Conservation (phyloP, 305 asterid genomes). For the Fraxinus albicans region DNA sequence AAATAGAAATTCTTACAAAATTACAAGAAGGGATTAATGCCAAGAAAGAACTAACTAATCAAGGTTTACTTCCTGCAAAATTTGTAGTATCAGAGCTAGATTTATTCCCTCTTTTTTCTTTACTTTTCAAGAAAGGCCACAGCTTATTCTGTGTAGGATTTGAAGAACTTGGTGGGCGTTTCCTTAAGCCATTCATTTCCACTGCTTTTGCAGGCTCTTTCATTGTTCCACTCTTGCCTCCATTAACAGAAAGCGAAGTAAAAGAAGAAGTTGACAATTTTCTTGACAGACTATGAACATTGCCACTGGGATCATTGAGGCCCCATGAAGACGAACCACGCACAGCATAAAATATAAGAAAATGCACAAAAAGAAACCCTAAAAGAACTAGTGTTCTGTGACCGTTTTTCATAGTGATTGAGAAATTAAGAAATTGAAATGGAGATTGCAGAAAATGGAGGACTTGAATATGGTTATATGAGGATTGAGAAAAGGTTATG, state of each 20-base stretch:
- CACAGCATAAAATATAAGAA: neutral
- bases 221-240: constrained; percentile 31
- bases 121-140: constrained; percentile 9
- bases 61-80: constrained; percentile 28
- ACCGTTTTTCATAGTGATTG: constrained; percentile 25
- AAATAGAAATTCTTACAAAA: constrained; percentile 2
- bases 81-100: constrained; percentile 27
- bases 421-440: neutral
- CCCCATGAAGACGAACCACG: neutral
- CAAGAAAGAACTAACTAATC: constrained; percentile 8
- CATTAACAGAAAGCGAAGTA: constrained; percentile 25
- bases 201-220: constrained; percentile 42
- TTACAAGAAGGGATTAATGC: neutral
- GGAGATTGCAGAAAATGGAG: constrained; percentile 2
- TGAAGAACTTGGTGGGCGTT: constrained; percentile 49
- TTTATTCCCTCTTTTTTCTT: constrained; percentile 32
- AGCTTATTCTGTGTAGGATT: constrained; percentile 58
- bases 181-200: constrained; percentile 37
- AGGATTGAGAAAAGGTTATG: constrained; percentile 4
- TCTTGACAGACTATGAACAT: constrained; percentile 30
- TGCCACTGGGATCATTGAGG: neutral
- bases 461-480: constrained; percentile 14
- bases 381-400: constrained; percentile 27
- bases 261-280: constrained; percentile 35
- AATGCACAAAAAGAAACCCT: constrained; percentile 28